Evolutionary conservation across 2,329 filamentous ascomycete genomes (phyloP), one percentile per base, ranked within the genome.

Genomic region (Pseudogymnoascus sp.): DNA sequence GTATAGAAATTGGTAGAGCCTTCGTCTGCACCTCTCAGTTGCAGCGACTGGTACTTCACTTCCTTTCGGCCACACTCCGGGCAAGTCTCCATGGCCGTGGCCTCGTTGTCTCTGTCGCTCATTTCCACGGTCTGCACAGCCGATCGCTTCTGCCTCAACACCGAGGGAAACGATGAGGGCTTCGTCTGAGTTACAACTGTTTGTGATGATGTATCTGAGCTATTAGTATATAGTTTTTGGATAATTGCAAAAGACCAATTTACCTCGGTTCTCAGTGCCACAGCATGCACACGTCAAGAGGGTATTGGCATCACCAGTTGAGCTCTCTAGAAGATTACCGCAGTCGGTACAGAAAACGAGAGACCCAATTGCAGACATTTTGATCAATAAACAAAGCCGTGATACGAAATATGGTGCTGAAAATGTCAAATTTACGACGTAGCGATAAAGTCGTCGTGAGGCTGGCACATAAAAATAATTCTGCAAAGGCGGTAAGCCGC

Each of bases 331-430:
- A 3, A 97, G 82, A 74, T 96, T 96, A 66, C 93, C 93, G 75
- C 93, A 98, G 74, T 93, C 90, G 62, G 84, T 90, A 79, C 93
- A 98, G 76, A 98, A 98, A 37, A 96, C 88, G 41, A 98, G 82
- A 61, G 92, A 93, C 63, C 92, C 93, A 68, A 97, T 92, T 16
- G 90, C 87, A 68, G 93, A 87, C 93, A 97, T 97, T 66, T 70
- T 78, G 63, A 64, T 68, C 67, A 50, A 62, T 31, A 41, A 56
- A 33, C 28, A 56, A 56, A 33, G 50, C 10, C 22, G 50, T 56
- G 16, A 19, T 56, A 56, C 10, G 50, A 56, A 33, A 33, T 56
- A 56, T 33, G 28, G 50, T 33, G 28, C 50, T 22, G 26, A 33
- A 33, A 56, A 56, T 56, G 50, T 31, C 50, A 19, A 22, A 56